These are phyloP conservation scores for Daldinia eschscholtzii DNA, from an alignment of 2,329 filamentous ascomycete species.

Conservation along the genomic window DNA sequence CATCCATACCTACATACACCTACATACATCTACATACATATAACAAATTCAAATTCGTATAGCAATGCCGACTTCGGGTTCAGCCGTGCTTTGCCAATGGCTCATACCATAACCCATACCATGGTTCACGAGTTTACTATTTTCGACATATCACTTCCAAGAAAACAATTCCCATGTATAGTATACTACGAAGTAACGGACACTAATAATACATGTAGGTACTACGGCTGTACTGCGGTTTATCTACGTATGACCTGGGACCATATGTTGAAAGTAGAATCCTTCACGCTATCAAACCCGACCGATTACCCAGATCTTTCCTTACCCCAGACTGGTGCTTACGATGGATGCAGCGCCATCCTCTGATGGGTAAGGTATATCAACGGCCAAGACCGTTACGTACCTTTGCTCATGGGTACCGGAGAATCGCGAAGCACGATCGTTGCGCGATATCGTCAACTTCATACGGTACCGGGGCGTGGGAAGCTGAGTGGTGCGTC, in stretches of 20 bases:
- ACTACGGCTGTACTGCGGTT: slow-evolving; percentile 33
- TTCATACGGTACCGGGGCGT: slow-evolving; percentile 28
- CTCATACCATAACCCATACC: not conserved
- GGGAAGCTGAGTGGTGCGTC: slow-evolving; percentile 22
- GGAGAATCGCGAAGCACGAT: slow-evolving; percentile 24
- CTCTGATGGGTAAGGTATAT: slow-evolving; percentile 45
- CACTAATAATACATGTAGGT: slow-evolving; percentile 15
- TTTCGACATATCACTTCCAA: slow-evolving; percentile 30
- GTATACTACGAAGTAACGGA: not conserved
- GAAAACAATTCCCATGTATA: not conserved
- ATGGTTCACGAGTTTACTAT: slow-evolving; percentile 18
- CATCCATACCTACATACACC: not conserved
- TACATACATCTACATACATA: too few species aligned
- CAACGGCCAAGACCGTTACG: slow-evolving; percentile 39
- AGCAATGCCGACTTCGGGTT: slow-evolving; percentile 20
- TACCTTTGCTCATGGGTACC: slow-evolving; percentile 34
- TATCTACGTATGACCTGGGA: not conserved
- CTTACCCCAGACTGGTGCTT: slow-evolving; percentile 47
- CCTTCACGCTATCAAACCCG: slow-evolving; percentile 31
- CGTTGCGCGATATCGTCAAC: slow-evolving; percentile 35
- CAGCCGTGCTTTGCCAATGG: not conserved
- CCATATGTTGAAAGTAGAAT: slow-evolving; percentile 24
- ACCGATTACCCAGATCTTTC: slow-evolving; percentile 41
- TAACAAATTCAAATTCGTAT: not conserved
- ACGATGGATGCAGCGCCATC: slow-evolving; percentile 42